phyloP scores from a whole-genome alignment of 2,329 filamentous ascomycete genomes.

The Aspergillus amoenus region DNA sequence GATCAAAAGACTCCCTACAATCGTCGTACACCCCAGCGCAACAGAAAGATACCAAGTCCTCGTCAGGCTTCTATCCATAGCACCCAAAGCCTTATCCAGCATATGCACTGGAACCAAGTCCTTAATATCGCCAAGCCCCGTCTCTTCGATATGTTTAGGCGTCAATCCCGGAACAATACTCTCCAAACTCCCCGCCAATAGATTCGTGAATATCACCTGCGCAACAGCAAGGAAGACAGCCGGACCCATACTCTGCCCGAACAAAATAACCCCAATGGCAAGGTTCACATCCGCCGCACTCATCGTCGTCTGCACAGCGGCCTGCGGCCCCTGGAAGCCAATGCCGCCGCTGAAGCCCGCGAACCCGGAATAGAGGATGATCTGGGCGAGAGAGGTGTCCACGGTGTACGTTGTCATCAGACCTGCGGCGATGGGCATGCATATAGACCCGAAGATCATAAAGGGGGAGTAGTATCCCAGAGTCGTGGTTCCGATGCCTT shows the following conservation, averaged over 20 bases:
- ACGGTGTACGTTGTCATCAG: conserved; percentile 32
- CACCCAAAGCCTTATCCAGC: conserved; percentile 16
- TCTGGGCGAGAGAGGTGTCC: conserved; percentile 20
- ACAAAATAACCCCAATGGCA: conserved; percentile 33
- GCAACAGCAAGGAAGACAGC: conserved; percentile 54
- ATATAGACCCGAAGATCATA: conserved; percentile 31
- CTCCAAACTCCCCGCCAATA: conserved; percentile 33
- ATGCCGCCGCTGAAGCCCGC: conserved; percentile 32
- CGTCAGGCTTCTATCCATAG: conserved; percentile 21
- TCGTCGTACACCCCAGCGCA: conserved; percentile 22
- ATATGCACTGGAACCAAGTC: background rate
- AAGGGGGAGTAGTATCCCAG: conserved; percentile 38
- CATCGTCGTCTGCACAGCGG: conserved; percentile 31
- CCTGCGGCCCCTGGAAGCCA: conserved; percentile 31
- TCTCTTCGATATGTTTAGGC: background rate
- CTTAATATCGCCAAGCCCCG: background rate
- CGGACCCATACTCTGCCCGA: conserved; percentile 40
- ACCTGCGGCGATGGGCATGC: conserved; percentile 35
- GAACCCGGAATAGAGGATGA: conserved; percentile 30
- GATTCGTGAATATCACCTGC: conserved; percentile 54
- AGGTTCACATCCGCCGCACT: conserved; percentile 25
- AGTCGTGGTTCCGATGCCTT: conserved; percentile 20
- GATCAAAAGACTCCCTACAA: conserved; percentile 23
- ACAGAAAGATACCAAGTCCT: conserved; percentile 25
- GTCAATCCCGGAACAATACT: background rate